phyloP scores from a whole-genome alignment of 129 eudicot genomes.

The Escallonia herrerae region DNA sequence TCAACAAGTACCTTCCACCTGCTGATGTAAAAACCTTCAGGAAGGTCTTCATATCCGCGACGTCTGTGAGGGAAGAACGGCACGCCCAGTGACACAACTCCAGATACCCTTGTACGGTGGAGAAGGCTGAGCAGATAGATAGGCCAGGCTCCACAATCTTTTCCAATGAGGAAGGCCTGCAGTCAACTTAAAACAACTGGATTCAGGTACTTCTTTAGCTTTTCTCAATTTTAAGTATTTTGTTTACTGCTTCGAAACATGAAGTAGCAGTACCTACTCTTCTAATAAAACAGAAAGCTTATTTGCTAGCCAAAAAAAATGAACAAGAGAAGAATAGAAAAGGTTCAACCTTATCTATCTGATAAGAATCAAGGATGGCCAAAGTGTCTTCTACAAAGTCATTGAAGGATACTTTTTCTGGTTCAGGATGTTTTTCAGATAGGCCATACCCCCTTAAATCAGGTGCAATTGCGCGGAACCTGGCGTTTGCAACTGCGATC shows the following conservation, averaged over 20 bases:
- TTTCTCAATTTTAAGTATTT: no score
- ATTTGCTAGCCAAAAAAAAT: not conserved
- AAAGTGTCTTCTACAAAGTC: no score
- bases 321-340: no score
- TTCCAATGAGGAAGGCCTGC: conserved; percentile 25
- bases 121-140: conserved; percentile 22
- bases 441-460: conserved; percentile 45
- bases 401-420: conserved; percentile 9
- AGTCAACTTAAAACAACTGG: not conserved
- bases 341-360: not conserved
- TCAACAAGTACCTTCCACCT: no score
- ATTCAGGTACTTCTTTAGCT: no score
- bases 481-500: conserved; percentile 34
- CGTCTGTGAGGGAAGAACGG: conserved; percentile 18
- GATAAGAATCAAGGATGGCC: no score
- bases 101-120: conserved; percentile 24
- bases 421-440: conserved; percentile 31
- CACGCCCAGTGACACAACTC: conserved; percentile 28
- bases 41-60: no score
- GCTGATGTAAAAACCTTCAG: no score
- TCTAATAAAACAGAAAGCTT: not conserved
- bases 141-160: conserved; percentile 37
- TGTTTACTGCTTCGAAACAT: no score
- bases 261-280: not conserved
- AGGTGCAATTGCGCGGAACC: conserved; percentile 32